Percentiles rank a stretch among this genome's conserved stretches.
These are phyloP conservation scores for Colletotrichum camelliae DNA, from an alignment of 2,329 filamentous ascomycete species.

Conservation along the genomic window DNA sequence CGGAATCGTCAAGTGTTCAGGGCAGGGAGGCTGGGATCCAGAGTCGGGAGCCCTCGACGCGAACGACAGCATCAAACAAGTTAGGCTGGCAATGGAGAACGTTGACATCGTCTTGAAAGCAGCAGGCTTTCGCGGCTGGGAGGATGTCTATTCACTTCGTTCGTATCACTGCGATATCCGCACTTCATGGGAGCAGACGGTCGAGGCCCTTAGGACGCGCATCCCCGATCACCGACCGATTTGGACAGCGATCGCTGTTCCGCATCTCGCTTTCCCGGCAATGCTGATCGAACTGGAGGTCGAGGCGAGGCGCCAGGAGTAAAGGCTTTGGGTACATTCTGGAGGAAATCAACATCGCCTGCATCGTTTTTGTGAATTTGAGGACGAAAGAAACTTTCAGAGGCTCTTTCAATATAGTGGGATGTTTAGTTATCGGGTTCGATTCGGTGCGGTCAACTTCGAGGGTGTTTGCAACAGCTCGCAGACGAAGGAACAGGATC, in stretches of 20 bases:
- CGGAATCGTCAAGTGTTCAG: constrained; percentile 27
- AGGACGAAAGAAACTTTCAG: too few relatives aligned
- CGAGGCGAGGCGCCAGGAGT: background rate
- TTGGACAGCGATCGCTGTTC: background rate
- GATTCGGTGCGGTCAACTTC: too few relatives aligned
- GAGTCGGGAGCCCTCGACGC: constrained; percentile 21
- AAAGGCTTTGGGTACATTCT: background rate
- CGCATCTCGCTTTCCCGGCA: background rate
- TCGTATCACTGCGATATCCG: constrained; percentile 28
- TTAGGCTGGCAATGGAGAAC: constrained; percentile 26
- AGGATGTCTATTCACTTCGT: constrained; percentile 30
- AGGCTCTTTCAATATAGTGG: too few relatives aligned
- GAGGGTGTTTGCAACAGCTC: too few relatives aligned
- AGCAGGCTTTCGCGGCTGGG: constrained; percentile 28
- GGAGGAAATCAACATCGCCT: background rate
- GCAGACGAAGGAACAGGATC: too few relatives aligned
- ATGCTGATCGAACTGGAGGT: constrained; percentile 10
- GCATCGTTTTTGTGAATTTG: too few relatives aligned
- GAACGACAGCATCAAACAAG: constrained; percentile 9
- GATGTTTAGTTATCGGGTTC: too few relatives aligned
- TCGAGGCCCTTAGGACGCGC: background rate
- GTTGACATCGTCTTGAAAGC: constrained; percentile 28
- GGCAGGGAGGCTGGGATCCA: constrained; percentile 27
- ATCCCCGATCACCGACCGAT: background rate
- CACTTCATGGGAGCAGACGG: background rate